Evolutionary conservation across 805 yeast genomes (phyloP).

Genomic region (Yamadazyma philogaea): DNA sequence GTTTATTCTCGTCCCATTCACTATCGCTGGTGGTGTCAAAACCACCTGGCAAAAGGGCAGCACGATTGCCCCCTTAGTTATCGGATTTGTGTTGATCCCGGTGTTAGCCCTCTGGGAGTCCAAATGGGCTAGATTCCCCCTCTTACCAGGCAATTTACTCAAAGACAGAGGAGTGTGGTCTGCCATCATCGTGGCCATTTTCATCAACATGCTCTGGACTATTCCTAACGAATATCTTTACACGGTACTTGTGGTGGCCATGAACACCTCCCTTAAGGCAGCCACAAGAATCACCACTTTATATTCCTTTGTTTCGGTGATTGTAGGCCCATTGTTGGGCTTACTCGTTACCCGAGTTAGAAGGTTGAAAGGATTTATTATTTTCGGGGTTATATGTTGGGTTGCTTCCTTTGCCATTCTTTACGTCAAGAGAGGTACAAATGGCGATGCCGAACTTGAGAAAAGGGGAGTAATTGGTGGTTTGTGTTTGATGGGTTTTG

Average conservation of each 20-base stretch:
- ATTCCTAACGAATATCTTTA: constrained; percentile 70
- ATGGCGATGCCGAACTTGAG: constrained; percentile 22
- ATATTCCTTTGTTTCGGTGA: constrained; percentile 63
- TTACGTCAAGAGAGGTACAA: constrained; percentile 51
- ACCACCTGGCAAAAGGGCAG: constrained; percentile 55
- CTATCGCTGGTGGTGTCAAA: constrained; percentile 65
- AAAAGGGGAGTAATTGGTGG: constrained; percentile 60
- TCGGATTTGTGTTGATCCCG: constrained; percentile 63
- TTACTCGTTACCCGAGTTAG: constrained; percentile 47
- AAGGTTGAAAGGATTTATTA: constrained; percentile 56
- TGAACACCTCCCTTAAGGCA: constrained; percentile 54
- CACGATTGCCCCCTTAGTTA: constrained; percentile 64
- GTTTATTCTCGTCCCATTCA: constrained; percentile 66
- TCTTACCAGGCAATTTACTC: constrained; percentile 56
- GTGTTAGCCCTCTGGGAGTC: constrained; percentile 59
- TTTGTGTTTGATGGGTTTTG: constrained; percentile 62
- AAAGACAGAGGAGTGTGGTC: constrained; percentile 74
- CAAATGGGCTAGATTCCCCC: constrained; percentile 55
- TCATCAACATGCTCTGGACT: constrained; percentile 60
- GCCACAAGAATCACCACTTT: constrained; percentile 66
- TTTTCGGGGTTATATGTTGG: constrained; percentile 60
- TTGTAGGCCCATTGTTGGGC: constrained; percentile 59
- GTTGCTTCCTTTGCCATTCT: constrained; percentile 59
- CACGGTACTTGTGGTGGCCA: constrained; percentile 62
- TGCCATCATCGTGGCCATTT: constrained; percentile 56